These are phyloP conservation scores for Pichia nakasei DNA, from an alignment of 805 yeast genomes.

Conservation along the genomic window DNA sequence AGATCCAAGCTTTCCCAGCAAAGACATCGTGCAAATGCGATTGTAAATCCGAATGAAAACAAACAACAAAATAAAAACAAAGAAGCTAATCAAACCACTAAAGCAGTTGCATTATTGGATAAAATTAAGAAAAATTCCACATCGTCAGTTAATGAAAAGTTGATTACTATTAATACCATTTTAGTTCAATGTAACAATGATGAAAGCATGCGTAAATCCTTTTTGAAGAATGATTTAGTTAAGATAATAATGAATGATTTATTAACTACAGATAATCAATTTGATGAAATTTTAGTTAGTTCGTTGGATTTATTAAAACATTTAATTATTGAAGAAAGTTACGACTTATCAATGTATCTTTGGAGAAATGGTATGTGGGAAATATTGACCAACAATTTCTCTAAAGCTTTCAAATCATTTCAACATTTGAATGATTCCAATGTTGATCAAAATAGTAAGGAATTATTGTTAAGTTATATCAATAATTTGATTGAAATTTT, in stretches of 20 bases:
- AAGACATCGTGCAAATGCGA: slow-evolving; percentile 12
- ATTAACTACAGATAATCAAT: slow-evolving; percentile 52
- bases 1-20: slow-evolving; percentile 42
- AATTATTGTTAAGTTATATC: slow-evolving; percentile 51
- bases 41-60: slow-evolving; percentile 1
- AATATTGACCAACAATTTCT: slow-evolving; percentile 42
- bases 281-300: slow-evolving; percentile 70
- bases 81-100: slow-evolving; percentile 30
- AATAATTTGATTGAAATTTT: slow-evolving; percentile 63
- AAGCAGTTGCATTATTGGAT: slow-evolving; percentile 58
- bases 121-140: slow-evolving; percentile 44
- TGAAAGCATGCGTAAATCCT: slow-evolving; percentile 42
- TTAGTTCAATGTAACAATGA: slow-evolving; percentile 51
- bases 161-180: slow-evolving; percentile 70
- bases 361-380: slow-evolving; percentile 79
- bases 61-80: neutral
- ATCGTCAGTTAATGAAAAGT: slow-evolving; percentile 57
- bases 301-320: slow-evolving; percentile 76
- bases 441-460: slow-evolving; percentile 26
- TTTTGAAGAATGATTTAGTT: slow-evolving; percentile 66
- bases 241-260: slow-evolving; percentile 44
- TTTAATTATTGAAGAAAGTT: slow-evolving; percentile 78
- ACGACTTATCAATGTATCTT: slow-evolving; percentile 62
- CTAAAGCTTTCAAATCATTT: slow-evolving; percentile 43
- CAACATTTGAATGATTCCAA: slow-evolving; percentile 28